A percentile compares a stretch with the other conserved stretches of the same genome.
phyloP scores from a whole-genome alignment of 139 green algal species.

The Chlamydomonas applanata region DNA sequence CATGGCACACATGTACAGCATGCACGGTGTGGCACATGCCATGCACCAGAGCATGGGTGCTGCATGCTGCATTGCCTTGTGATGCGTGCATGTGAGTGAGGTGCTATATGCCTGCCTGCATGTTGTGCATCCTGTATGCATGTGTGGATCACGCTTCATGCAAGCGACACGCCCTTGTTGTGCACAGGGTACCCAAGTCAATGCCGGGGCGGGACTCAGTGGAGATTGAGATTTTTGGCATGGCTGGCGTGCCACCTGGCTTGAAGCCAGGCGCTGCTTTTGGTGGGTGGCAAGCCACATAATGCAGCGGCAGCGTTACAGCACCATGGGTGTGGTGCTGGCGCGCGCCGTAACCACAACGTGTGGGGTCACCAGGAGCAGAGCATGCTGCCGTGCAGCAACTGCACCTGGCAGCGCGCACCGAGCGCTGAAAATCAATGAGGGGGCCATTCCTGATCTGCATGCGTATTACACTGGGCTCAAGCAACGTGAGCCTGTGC shows the following conservation, averaged over 20 bases:
- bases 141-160: background rate
- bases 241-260: slow-evolving; percentile 77
- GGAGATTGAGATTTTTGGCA: slow-evolving; percentile 90
- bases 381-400: too few relatives aligned
- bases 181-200: slow-evolving; percentile 63
- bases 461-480: too few relatives aligned
- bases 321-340: too few relatives aligned
- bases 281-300: background rate
- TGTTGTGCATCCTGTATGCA: too few relatives aligned
- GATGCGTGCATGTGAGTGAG: background rate
- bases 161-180: background rate
- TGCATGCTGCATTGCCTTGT: background rate
- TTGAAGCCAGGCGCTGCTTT: slow-evolving; percentile 32
- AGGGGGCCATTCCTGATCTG: too few relatives aligned
- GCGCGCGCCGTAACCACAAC: background rate
- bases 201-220: slow-evolving; percentile 72
- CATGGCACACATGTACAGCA: background rate
- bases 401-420: too few relatives aligned
- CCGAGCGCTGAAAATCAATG: too few relatives aligned
- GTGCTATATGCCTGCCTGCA: too few relatives aligned
- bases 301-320: too few relatives aligned
- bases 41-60: background rate
- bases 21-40: too few relatives aligned
- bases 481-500: too few relatives aligned
- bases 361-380: too few relatives aligned